These are phyloP conservation scores for Apiospora arundinis DNA, from an alignment of 2,329 filamentous ascomycete genomes.

Conservation along the genomic window DNA sequence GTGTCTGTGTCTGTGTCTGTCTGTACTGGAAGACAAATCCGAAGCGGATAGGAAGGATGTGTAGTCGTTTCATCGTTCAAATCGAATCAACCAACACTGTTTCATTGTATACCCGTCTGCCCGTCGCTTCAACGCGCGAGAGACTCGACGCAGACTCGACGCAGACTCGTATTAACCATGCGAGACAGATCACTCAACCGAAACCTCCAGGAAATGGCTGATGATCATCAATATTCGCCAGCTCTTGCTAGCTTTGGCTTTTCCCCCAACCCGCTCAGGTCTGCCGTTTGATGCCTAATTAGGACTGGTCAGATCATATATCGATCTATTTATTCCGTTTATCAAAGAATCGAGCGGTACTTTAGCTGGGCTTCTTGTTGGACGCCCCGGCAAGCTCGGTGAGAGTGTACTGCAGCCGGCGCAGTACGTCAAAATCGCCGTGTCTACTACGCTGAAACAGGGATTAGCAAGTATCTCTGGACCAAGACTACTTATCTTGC, in stretches of 20 bases:
- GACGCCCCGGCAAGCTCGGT: slow-evolving; percentile 19
- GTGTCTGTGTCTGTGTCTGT: too few relatives aligned
- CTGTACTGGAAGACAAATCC: not conserved
- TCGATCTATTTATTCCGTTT: slow-evolving; percentile 25
- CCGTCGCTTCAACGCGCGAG: not conserved
- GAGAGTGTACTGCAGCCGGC: not conserved
- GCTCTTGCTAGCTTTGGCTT: slow-evolving; percentile 18
- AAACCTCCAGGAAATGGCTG: slow-evolving; percentile 5
- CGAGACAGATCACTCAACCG: slow-evolving; percentile 14
- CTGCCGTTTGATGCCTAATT: slow-evolving; percentile 13
- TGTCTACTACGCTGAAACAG: too few relatives aligned
- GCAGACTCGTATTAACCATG: slow-evolving; percentile 3
- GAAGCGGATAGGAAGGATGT: not conserved
- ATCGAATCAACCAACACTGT: not conserved
- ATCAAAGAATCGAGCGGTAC: not conserved
- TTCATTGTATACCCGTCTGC: not conserved
- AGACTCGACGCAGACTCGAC: not conserved
- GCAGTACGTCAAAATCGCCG: not conserved
- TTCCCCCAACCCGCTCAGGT: slow-evolving; percentile 22
- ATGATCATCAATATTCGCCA: slow-evolving; percentile 15
- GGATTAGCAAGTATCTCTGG: not conserved
- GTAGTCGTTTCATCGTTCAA: not conserved
- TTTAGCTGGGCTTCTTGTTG: not conserved
- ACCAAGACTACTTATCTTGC: slow-evolving; percentile 13
- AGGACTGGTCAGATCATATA: slow-evolving; percentile 27